phyloP scores from a whole-genome alignment of 1,139 yeast species.

The Zygosaccharomyces pseudobailii region DNA sequence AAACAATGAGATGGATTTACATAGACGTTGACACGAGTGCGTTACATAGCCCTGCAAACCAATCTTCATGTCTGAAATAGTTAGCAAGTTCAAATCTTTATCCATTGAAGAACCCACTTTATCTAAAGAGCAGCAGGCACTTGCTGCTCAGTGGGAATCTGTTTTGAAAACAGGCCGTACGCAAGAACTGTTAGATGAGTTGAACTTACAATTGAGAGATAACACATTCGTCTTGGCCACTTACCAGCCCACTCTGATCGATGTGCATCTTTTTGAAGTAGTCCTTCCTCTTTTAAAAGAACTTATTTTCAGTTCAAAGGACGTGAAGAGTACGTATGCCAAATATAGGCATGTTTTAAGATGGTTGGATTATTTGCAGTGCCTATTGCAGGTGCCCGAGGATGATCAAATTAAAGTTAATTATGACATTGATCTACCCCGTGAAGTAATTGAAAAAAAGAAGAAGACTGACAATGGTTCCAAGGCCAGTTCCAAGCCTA shows the following conservation, averaged over 20 bases:
- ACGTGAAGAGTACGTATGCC: conserved; percentile 35
- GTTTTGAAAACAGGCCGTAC: conserved; percentile 52
- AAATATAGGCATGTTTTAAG: conserved; percentile 82
- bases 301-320: conserved; percentile 43
- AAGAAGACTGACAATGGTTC: conserved; percentile 42
- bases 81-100: conserved; percentile 40
- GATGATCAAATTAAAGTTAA: conserved; percentile 51
- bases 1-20: background rate
- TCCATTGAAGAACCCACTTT: conserved; percentile 36
- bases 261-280: conserved; percentile 61
- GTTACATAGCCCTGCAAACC: background rate
- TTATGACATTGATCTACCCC: conserved; percentile 59
- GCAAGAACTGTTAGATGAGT: conserved; percentile 51
- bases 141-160: conserved; percentile 75
- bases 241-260: conserved; percentile 55
- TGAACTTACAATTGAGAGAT: conserved; percentile 66
- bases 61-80: conserved; percentile 42
- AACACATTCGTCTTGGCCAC: conserved; percentile 69
- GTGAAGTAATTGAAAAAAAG: conserved; percentile 59
- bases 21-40: background rate
- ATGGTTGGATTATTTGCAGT: conserved; percentile 87
- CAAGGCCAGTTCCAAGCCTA: conserved; percentile 31
- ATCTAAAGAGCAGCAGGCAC: conserved; percentile 54
- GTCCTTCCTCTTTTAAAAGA: conserved; percentile 55
- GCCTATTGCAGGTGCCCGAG: conserved; percentile 51